Conservation (phyloP, 2,329 filamentous ascomycete species). For the Fusarium metavorans region DNA sequence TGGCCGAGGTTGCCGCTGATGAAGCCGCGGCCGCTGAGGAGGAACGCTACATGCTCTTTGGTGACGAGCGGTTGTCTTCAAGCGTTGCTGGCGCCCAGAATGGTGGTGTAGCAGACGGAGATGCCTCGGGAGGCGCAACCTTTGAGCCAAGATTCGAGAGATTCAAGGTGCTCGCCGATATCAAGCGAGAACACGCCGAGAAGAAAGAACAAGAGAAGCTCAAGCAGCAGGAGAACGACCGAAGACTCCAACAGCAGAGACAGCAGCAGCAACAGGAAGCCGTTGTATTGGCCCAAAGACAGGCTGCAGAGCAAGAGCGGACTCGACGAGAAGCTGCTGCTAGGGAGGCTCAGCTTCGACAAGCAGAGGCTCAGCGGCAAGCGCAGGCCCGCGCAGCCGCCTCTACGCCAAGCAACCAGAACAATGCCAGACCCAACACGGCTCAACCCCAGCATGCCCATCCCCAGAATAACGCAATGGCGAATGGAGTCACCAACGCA, state of each 20-base stretch:
- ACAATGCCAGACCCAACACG: constrained; percentile 41
- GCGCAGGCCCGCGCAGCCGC: constrained; percentile 48
- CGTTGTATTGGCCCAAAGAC: constrained; percentile 59
- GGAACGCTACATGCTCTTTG: constrained; percentile 91
- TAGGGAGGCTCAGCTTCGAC: constrained; percentile 52
- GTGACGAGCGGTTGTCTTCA: constrained; percentile 84
- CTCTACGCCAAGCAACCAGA: constrained; percentile 45
- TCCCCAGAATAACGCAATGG: constrained; percentile 52
- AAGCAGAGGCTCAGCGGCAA: constrained; percentile 53
- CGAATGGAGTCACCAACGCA: constrained; percentile 55
- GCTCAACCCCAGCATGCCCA: constrained; percentile 51
- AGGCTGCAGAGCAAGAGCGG: constrained; percentile 56
- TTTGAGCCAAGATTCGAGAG: constrained; percentile 90
- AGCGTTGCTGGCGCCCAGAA: constrained; percentile 68
- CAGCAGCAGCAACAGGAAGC: constrained; percentile 58
- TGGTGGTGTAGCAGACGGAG: constrained; percentile 72
- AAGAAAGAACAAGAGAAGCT: constrained; percentile 81
- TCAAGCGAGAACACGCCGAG: constrained; percentile 81
- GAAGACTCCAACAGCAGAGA: constrained; percentile 61
- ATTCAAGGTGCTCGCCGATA: constrained; percentile 91
- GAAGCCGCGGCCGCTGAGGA: constrained; percentile 90
- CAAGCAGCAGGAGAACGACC: constrained; percentile 71
- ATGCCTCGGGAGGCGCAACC: constrained; percentile 76
- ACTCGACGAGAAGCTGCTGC: constrained; percentile 51
- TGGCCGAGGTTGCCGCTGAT: constrained; percentile 94